Base-by-base conservation (phyloP, 306 rosid species). In the Cyamopsis tetragonoloba region DNA sequence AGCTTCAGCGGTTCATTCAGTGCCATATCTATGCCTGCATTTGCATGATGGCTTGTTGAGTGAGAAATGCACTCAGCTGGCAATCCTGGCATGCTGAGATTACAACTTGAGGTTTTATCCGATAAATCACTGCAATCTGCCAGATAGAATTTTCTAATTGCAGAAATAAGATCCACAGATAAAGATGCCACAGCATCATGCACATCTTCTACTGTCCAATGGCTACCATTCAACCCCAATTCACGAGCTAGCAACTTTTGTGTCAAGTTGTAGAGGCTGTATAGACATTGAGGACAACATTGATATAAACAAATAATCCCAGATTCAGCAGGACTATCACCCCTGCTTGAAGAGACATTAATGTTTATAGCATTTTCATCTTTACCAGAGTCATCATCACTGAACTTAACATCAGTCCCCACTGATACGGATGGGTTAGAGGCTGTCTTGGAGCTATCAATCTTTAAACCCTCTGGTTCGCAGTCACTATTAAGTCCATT, bases 21-120 rank as follows among this genome's bases (percentile, higher is more conserved):
- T 11, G 39, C 78, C 17, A 63, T 42, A 27, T 66, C 81, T 62
- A 30, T 58, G 60, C 31, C 64, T 22, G 59, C 71, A 58, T 73
- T 66, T 15, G 42, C 37, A 61, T 72, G 69, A 22, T 54, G 77
- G 60, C 59, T 57, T 30, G 73, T 71, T 18, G 81, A 44, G 73
- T 93, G 97, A 65, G 95, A 84, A 61, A 66, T 47, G 74, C 98
- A 93, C 82, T 93, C 95, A 35, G 39, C 76, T 7, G 80, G 82
- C 80, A 18, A n/a, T n/a, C n/a, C n/a, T n/a, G n/a, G n/a, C n/a
- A n/a, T n/a, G n/a, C n/a, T n/a, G n/a, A n/a, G n/a, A n/a, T n/a
- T n/a, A n/a, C n/a, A n/a, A n/a, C 69, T 80, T 10, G n/a, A 46
- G 34, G 65, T 62, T 62, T 73, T 68, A 1, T 55, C 68, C 22